These are phyloP conservation scores for Microdochium paspali DNA, from an alignment of 2,329 filamentous ascomycete genomes.

Conservation along the genomic window DNA sequence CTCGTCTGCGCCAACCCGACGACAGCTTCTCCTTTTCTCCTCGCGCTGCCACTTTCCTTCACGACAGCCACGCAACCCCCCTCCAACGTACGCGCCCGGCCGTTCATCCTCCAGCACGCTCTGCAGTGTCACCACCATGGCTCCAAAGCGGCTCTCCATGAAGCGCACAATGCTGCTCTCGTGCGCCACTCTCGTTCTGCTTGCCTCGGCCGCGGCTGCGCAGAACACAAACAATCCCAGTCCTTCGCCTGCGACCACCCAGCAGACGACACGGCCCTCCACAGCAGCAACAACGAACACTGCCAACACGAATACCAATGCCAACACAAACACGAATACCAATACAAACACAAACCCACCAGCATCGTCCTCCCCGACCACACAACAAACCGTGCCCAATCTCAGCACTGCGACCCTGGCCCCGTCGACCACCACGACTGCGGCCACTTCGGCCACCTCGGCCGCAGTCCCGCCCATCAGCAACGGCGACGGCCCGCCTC, in stretches of 20 bases:
- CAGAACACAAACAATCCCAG: slow-evolving; percentile 9
- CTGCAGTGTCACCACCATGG: not conserved
- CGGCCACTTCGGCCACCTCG: not conserved
- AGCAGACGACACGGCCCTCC: too few relatives aligned
- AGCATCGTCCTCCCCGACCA: too few relatives aligned
- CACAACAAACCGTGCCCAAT: slow-evolving; percentile 5
- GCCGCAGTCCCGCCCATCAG: not conserved
- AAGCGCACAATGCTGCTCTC: slow-evolving; percentile 16
- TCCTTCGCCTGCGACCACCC: slow-evolving; percentile 5
- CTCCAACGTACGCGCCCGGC: too few relatives aligned
- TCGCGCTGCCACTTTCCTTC: too few relatives aligned
- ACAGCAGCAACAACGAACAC: too few relatives aligned
- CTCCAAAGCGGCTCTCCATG: slow-evolving; percentile 1
- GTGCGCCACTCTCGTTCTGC: slow-evolving; percentile 10
- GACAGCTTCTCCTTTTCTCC: too few relatives aligned
- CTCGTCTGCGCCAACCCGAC: too few relatives aligned
- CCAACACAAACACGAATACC: slow-evolving; percentile 4
- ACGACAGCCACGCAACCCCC: too few relatives aligned
- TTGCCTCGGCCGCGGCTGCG: slow-evolving; percentile 13
- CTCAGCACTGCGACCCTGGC: not conserved
- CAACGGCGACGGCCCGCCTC: not conserved
- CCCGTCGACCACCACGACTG: not conserved
- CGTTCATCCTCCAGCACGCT: not conserved
- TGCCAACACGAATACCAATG: too few relatives aligned
- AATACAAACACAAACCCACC: too few relatives aligned